Evolutionary conservation across 192 early-diverging fungal species (phyloP).

Genomic region (Backusella westeae): DNA sequence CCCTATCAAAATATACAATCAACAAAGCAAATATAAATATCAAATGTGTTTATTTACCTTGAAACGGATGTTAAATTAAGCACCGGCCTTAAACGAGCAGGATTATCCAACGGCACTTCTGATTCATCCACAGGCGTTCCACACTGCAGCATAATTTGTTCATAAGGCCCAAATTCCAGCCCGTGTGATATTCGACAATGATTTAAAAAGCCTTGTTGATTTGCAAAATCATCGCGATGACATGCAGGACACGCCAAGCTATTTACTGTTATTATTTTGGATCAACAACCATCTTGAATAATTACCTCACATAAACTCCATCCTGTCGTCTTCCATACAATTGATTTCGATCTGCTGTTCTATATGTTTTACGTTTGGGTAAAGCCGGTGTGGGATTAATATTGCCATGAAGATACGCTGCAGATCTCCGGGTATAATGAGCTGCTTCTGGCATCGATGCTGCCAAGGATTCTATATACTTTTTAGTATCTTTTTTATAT

Average conservation of each 20-base stretch:
- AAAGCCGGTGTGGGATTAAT: conserved; percentile 13
- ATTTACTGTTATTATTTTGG: neutral
- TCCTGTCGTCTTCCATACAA: conserved; percentile 40
- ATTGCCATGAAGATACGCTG: conserved; percentile 11
- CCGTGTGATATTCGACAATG: conserved; percentile 77
- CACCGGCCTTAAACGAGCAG: conserved; percentile 41
- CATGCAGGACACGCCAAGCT: conserved; percentile 80
- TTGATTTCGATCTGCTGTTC: neutral
- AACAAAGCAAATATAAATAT: too few relatives aligned
- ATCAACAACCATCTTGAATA: neutral
- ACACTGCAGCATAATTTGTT: conserved; percentile 72
- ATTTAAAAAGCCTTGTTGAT: conserved; percentile 84
- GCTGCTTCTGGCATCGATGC: conserved; percentile 44
- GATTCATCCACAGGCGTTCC: conserved; percentile 65
- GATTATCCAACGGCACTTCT: conserved; percentile 51
- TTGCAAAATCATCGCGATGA: conserved; percentile 72
- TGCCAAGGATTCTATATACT: conserved; percentile 15
- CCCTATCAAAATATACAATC: neutral
- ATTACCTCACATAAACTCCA: conserved; percentile 40
- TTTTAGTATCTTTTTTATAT: too few relatives aligned
- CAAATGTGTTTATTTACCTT: neutral
- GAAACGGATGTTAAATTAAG: conserved; percentile 23
- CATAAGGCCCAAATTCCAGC: conserved; percentile 71
- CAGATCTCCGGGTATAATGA: conserved; percentile 38
- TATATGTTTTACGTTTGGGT: conserved; percentile 31